A percentile compares a stretch with the other conserved stretches of the same genome.
These are phyloP conservation scores for Ustilaginoidea virens DNA, from an alignment of 2,329 filamentous ascomycete species.

Conservation along the genomic window DNA sequence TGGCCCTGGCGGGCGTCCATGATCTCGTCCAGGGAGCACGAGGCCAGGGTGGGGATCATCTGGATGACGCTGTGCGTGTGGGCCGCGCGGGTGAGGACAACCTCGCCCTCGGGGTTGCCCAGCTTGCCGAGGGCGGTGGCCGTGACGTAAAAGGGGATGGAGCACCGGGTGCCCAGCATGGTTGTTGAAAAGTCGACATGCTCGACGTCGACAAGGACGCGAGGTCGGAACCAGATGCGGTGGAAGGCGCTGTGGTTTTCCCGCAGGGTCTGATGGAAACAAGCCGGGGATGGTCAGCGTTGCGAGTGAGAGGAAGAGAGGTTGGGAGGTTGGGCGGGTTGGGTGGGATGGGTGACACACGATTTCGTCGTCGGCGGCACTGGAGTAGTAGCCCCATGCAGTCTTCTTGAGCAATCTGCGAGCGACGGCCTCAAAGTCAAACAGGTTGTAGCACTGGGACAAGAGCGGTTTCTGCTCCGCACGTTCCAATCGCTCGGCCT, in stretches of 20 bases:
- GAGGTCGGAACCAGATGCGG: conserved; percentile 91
- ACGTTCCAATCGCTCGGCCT: conserved; percentile 51
- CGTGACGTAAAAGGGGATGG: conserved; percentile 89
- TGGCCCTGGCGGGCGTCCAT: conserved; percentile 64
- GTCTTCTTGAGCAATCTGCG: conserved; percentile 85
- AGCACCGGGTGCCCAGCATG: conserved; percentile 78
- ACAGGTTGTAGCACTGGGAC: conserved; percentile 80
- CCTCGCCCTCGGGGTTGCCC: conserved; percentile 85
- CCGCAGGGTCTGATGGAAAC: conserved; percentile 75
- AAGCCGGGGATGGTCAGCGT: too few species aligned
- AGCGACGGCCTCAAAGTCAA: conserved; percentile 93
- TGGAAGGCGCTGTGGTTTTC: conserved; percentile 96
- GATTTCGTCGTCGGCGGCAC: conserved; percentile 48
- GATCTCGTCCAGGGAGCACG: conserved; percentile 95
- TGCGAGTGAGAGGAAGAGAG: too few species aligned
- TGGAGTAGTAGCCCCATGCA: conserved; percentile 96
- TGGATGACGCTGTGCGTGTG: conserved; percentile 81
- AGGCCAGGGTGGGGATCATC: conserved; percentile 96
- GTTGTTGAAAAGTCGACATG: conserved; percentile 75
- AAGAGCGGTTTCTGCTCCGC: conserved; percentile 62
- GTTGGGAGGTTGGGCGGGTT: not conserved
- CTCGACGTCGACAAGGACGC: conserved; percentile 78
- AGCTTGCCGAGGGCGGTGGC: conserved; percentile 93
- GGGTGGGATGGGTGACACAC: conserved; percentile 11
- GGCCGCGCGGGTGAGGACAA: conserved; percentile 73